Conservation (phyloP, 2,329 filamentous ascomycete species). For the Anthostomella pinea region DNA sequence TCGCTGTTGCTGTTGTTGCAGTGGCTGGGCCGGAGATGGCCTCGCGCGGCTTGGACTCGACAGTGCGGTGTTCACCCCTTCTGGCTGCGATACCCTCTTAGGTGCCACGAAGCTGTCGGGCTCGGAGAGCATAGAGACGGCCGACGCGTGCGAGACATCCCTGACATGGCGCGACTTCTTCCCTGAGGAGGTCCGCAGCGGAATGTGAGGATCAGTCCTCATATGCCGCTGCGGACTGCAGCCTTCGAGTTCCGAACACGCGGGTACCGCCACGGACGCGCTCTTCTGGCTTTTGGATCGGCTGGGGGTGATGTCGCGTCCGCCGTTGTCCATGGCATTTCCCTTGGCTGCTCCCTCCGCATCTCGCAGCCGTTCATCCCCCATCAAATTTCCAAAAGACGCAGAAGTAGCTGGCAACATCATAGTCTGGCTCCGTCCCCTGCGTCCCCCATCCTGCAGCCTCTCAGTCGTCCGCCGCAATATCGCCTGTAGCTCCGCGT, state of each 20-base stretch:
- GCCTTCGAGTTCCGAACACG: constrained; percentile 24
- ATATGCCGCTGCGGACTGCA: no score
- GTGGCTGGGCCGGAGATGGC: background rate
- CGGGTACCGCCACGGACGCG: constrained; percentile 22
- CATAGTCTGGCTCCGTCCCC: constrained; percentile 28
- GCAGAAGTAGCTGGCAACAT: constrained; percentile 11
- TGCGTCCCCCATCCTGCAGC: constrained; percentile 39
- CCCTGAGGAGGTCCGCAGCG: no score
- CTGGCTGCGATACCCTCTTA: constrained; percentile 35
- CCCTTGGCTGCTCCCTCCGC: background rate
- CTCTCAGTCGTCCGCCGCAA: constrained; percentile 52
- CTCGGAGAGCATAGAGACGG: constrained; percentile 34
- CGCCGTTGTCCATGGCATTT: background rate
- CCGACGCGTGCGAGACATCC: constrained; percentile 31
- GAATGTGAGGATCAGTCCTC: no score
- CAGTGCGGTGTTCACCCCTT: constrained; percentile 33
- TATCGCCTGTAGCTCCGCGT: constrained; percentile 50
- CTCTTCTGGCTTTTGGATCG: constrained; percentile 30
- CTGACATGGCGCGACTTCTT: no score
- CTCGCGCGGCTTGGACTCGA: constrained; percentile 44
- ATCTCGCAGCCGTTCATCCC: background rate
- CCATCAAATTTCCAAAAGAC: background rate
- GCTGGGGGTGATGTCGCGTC: no score
- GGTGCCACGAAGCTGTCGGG: constrained; percentile 41
- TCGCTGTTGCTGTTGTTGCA: background rate